Conservation (phyloP, 2,329 filamentous ascomycete genomes). For the Xylariaceae sp. region DNA sequence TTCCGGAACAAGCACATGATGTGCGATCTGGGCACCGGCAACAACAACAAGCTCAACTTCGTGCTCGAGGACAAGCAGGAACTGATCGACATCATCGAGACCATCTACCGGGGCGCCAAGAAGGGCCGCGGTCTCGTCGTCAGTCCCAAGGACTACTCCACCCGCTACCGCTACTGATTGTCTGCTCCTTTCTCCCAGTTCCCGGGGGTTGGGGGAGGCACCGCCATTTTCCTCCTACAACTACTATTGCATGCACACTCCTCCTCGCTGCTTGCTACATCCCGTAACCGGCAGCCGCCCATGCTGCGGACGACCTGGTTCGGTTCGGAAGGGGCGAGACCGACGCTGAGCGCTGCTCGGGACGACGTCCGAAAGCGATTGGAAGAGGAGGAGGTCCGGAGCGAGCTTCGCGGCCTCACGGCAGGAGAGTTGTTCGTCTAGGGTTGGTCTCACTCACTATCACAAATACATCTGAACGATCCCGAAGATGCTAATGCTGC, state of each 20-base stretch:
- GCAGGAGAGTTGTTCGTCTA: too few relatives aligned
- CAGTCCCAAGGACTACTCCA: conserved; percentile 69
- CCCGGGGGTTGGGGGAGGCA: too few relatives aligned
- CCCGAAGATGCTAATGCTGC: conserved; percentile 24
- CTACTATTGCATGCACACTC: background rate
- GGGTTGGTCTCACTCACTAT: conserved; percentile 33
- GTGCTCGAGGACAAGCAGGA: conserved; percentile 97
- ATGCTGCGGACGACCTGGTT: too few relatives aligned
- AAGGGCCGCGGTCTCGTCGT: conserved; percentile 95
- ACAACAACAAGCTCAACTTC: conserved; percentile 98
- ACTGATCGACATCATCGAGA: conserved; percentile 96
- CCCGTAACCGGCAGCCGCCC: too few relatives aligned
- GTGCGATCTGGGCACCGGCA: conserved; percentile 94
- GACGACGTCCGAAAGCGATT: too few relatives aligned
- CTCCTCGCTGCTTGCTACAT: background rate
- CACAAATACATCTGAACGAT: conserved; percentile 11
- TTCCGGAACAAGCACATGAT: conserved; percentile 99
- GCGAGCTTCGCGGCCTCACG: too few relatives aligned
- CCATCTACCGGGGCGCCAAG: conserved; percentile 95
- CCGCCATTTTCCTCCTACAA: too few relatives aligned
- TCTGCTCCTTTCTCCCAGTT: background rate
- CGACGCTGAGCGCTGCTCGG: too few relatives aligned
- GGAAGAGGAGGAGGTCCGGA: too few relatives aligned
- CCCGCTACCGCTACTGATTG: conserved; percentile 22
- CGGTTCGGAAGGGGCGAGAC: too few relatives aligned